Percentiles rank a stretch among this genome's conserved stretches.
Conservation (phyloP, 2,329 filamentous ascomycete genomes). For the Colletotrichum somersetense region DNA sequence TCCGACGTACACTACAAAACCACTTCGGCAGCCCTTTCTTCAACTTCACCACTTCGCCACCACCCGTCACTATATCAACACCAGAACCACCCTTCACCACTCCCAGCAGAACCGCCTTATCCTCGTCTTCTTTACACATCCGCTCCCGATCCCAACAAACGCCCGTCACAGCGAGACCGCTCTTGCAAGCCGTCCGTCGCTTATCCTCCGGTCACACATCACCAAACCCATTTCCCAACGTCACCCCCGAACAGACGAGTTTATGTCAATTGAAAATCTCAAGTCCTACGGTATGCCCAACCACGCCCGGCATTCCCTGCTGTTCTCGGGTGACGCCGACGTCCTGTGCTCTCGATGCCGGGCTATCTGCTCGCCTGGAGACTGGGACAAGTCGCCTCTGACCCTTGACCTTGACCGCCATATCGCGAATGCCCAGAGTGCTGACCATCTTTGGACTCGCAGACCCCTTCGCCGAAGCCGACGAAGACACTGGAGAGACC, state of each 20-base stretch:
- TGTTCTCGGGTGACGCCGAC: too few species aligned
- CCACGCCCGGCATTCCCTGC: not conserved
- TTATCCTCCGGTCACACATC: slow-evolving; percentile 53
- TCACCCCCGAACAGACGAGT: slow-evolving; percentile 79
- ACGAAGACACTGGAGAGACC: slow-evolving; percentile 97
- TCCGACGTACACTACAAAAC: slow-evolving; percentile 40
- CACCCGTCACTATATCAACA: slow-evolving; percentile 28
- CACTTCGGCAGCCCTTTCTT: slow-evolving; percentile 33
- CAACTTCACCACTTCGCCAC: slow-evolving; percentile 43
- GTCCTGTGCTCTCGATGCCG: too few species aligned
- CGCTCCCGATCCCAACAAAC: slow-evolving; percentile 1
- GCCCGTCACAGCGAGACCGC: slow-evolving; percentile 58
- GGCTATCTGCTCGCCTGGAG: not conserved
- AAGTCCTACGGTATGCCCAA: slow-evolving; percentile 86
- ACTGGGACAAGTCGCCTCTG: slow-evolving; percentile 11
- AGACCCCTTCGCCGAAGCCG: slow-evolving; percentile 99
- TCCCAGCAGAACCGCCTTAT: not conserved
- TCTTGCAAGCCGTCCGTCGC: slow-evolving; percentile 65
- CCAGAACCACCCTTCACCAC: not conserved
- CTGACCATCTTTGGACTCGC: slow-evolving; percentile 47
- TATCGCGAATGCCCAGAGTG: slow-evolving; percentile 16
- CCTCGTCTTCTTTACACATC: not conserved
- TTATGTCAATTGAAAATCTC: slow-evolving; percentile 99
- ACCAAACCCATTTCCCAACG: slow-evolving; percentile 67
- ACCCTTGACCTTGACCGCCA: slow-evolving; percentile 36